Percentiles rank a stretch among this genome's conserved stretches.
These are phyloP conservation scores for Fusarium marasasianum DNA, from an alignment of 2,329 filamentous ascomycete species.

Conservation along the genomic window DNA sequence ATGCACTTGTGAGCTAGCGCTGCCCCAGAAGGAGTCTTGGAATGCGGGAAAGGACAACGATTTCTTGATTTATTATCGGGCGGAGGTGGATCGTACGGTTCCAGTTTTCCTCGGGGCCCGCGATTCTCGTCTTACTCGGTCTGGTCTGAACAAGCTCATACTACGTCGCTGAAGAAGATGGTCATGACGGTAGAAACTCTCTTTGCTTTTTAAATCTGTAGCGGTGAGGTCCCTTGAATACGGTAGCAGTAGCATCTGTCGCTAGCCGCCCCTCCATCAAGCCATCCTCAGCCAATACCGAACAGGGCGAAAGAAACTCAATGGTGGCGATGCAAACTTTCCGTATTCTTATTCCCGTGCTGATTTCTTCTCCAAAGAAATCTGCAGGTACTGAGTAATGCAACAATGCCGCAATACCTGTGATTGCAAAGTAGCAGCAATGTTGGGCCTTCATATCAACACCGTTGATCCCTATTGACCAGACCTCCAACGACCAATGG, in stretches of 20 bases:
- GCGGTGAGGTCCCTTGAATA: constrained; percentile 16
- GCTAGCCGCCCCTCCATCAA: constrained; percentile 25
- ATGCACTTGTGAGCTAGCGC: constrained; percentile 18
- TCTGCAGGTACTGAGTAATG: background rate
- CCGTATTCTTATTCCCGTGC: constrained; percentile 5
- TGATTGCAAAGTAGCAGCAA: background rate
- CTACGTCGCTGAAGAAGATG: background rate
- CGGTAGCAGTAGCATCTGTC: background rate
- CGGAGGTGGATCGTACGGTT: constrained; percentile 18
- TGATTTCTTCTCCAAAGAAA: background rate
- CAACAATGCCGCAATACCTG: background rate
- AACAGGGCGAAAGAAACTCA: background rate
- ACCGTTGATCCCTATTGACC: background rate
- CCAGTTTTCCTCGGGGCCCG: constrained; percentile 33
- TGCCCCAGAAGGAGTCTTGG: constrained; percentile 24
- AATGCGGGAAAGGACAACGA: constrained; percentile 37
- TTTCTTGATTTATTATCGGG: constrained; percentile 12
- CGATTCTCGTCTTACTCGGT: constrained; percentile 12
- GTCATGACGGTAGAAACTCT: background rate
- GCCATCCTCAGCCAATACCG: background rate
- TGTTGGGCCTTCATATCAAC: background rate
- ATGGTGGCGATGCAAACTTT: constrained; percentile 16
- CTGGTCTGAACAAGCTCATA: background rate
- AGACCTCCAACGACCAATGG: background rate
- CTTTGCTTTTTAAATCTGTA: background rate